phyloP scores from a whole-genome alignment of 495 filamentous ascomycete species.

The Penicillium taxi region DNA sequence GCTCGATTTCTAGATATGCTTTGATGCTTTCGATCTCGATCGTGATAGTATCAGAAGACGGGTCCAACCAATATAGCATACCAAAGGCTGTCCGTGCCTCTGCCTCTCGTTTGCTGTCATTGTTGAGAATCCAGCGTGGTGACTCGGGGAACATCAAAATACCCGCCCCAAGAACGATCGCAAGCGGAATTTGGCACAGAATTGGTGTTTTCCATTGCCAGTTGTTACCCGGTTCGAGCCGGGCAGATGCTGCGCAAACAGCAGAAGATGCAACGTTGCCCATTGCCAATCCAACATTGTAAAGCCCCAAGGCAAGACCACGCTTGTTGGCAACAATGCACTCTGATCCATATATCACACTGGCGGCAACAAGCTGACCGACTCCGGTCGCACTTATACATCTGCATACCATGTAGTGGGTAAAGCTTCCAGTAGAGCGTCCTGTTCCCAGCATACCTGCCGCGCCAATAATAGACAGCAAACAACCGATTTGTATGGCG shows the following conservation, averaged over 20 bases:
- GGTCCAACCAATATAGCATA: conserved; percentile 15
- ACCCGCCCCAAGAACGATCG: conserved; percentile 18
- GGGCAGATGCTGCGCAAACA: conserved; percentile 21
- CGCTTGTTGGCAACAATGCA: conserved; percentile 24
- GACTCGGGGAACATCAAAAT: conserved; percentile 28
- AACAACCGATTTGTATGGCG: conserved; percentile 3
- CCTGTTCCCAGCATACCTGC: conserved; percentile 6
- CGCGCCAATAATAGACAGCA: conserved; percentile 4
- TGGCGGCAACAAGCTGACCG: conserved; percentile 16
- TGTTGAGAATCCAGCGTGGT: conserved; percentile 22
- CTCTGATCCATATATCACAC: conserved; percentile 21
- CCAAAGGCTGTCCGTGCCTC: conserved; percentile 19
- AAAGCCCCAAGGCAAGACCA: conserved; percentile 18
- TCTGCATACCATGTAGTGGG: conserved; percentile 24
- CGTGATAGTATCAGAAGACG: conserved; percentile 13
- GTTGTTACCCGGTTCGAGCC: conserved; percentile 14
- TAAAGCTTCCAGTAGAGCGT: conserved; percentile 18
- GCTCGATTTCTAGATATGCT: conserved; percentile 18
- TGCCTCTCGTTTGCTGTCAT: conserved; percentile 12
- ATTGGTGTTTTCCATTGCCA: conserved; percentile 29
- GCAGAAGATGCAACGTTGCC: conserved; percentile 20
- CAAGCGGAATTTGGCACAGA: conserved; percentile 23
- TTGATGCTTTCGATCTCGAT: conserved; percentile 19
- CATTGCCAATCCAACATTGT: conserved; percentile 22
- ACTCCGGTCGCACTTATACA: conserved; percentile 23